Conservation (phyloP, 2,329 filamentous ascomycete species). For the Exophiala sp. region DNA sequence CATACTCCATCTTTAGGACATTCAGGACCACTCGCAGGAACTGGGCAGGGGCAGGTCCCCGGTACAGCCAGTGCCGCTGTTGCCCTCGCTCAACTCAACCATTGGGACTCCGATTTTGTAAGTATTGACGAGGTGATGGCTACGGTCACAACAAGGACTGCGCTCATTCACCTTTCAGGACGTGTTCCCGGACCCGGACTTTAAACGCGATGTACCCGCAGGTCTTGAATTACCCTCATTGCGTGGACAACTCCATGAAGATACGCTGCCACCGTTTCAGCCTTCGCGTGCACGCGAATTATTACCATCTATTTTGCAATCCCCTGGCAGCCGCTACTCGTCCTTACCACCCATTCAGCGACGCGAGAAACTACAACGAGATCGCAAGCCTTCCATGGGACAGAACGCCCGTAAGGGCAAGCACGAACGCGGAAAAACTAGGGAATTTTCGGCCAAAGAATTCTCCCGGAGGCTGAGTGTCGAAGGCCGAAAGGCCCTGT, state of each 20-base stretch:
- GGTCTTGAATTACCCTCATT: constrained; percentile 66
- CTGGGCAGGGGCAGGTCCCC: constrained; percentile 65
- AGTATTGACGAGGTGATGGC: constrained; percentile 33
- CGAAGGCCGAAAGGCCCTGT: constrained; percentile 74
- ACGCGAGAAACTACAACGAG: constrained; percentile 62
- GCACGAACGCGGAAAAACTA: constrained; percentile 66
- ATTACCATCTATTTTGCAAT: constrained; percentile 70
- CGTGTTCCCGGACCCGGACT: constrained; percentile 65
- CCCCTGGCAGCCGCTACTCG: constrained; percentile 78
- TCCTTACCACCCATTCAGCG: constrained; percentile 80
- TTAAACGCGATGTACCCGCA: constrained; percentile 54
- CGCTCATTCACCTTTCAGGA: constrained; percentile 47
- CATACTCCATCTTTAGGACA: constrained; percentile 62
- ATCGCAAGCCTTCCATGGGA: constrained; percentile 79
- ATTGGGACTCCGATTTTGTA: constrained; percentile 74
- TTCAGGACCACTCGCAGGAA: constrained; percentile 65
- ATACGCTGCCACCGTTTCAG: constrained; percentile 61
- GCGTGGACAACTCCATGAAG: constrained; percentile 63
- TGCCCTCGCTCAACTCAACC: constrained; percentile 77
- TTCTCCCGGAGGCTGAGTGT: constrained; percentile 66
- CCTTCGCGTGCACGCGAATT: constrained; percentile 62
- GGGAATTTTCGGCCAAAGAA: constrained; percentile 55
- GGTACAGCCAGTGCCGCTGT: constrained; percentile 73
- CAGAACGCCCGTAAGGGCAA: constrained; percentile 69
- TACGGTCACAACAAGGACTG: constrained; percentile 10